phyloP scores from a whole-genome alignment of 1,284 basidiomycete species.

The Taiwanofungus camphoratus region DNA sequence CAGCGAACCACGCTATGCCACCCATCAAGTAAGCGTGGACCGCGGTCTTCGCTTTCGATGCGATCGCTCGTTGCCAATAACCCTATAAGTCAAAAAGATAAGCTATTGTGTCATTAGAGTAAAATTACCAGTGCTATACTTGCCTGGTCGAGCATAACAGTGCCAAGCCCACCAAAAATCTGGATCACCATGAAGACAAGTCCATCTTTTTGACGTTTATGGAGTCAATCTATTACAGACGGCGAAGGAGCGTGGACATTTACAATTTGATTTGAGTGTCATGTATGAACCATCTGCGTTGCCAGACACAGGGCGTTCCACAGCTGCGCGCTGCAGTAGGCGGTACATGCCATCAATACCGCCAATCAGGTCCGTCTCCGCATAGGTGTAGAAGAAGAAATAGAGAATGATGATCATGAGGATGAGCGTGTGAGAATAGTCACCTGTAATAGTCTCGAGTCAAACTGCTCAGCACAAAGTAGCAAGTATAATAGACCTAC shows the following conservation, averaged over 20 bases:
- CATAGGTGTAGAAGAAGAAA: constrained; percentile 26
- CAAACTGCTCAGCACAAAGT: constrained; percentile 20
- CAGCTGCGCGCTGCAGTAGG: constrained; percentile 26
- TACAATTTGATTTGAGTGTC: constrained; percentile 28
- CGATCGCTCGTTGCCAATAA: constrained; percentile 25
- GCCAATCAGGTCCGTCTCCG: constrained; percentile 25
- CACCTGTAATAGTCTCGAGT: constrained; percentile 7
- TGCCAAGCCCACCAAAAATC: constrained; percentile 9
- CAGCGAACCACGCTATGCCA: constrained; percentile 32
- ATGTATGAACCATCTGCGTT: constrained; percentile 36
- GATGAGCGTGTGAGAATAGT: constrained; percentile 31
- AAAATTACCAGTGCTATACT: constrained; percentile 2
- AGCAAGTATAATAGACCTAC: constrained; percentile 19
- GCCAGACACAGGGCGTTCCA: constrained; percentile 27
- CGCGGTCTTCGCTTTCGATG: constrained; percentile 26
- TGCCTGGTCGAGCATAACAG: constrained; percentile 11
- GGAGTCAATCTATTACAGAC: constrained; percentile 1
- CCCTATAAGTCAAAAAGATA: constrained; percentile 3
- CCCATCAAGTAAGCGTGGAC: constrained; percentile 32
- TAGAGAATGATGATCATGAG: constrained; percentile 27
- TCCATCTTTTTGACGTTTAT: constrained; percentile 2
- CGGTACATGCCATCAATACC: constrained; percentile 28
- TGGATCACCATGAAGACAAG: constrained; percentile 11
- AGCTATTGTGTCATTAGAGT: constrained; percentile 4
- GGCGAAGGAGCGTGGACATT: constrained; percentile 12